A percentile compares a stretch with the other conserved stretches of the same genome.
phyloP scores from a whole-genome alignment of 257 asterid genomes.

The Apocynum venetum region DNA sequence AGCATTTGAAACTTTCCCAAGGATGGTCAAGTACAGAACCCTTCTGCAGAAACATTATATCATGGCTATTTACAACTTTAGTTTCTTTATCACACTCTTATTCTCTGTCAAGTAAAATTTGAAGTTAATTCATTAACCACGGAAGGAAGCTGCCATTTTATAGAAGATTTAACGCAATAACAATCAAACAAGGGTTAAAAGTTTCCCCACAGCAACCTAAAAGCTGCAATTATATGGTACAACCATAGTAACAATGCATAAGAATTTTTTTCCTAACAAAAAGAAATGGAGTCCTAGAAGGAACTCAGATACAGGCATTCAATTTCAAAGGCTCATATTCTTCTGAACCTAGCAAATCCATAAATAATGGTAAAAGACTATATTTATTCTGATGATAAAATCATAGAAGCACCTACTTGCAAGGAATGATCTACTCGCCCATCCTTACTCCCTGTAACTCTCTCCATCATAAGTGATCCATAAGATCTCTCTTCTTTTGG shows the following conservation, averaged over 20 bases:
- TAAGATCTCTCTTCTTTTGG: constrained; percentile 71
- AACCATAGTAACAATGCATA: background rate
- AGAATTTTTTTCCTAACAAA: background rate
- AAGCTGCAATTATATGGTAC: background rate
- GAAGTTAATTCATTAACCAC: background rate
- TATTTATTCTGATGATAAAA: background rate
- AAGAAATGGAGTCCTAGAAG: background rate
- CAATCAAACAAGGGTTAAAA: background rate
- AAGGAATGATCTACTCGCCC: constrained; percentile 88
- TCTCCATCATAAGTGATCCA: constrained; percentile 84
- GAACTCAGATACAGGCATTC: background rate
- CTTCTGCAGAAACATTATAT: background rate
- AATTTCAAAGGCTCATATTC: background rate
- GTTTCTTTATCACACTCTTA: background rate
- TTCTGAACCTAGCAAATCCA: constrained; percentile 3
- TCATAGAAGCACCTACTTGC: constrained; percentile 51
- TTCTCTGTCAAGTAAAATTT: background rate
- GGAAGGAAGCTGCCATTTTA: background rate
- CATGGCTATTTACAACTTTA: background rate
- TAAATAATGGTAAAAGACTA: background rate
- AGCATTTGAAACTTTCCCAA: too few species aligned
- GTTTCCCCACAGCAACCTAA: background rate
- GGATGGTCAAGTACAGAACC: background rate
- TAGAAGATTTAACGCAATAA: background rate
- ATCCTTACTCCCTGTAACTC: constrained; percentile 61